Base-by-base conservation (phyloP, 1,139 yeast species). In the Saccharomyces hybrid region DNA sequence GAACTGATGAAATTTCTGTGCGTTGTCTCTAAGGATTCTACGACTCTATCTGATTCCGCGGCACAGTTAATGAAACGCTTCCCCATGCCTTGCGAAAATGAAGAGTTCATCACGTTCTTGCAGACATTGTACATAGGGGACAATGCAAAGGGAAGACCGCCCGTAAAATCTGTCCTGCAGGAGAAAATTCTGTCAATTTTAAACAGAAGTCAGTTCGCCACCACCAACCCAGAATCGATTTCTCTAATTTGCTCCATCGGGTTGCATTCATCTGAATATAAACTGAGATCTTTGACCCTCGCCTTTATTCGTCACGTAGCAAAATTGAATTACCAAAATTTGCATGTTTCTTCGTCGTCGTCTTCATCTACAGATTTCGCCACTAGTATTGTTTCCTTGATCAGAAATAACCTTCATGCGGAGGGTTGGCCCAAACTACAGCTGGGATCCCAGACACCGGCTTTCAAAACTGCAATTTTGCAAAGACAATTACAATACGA, bases 401-500 rank as follows among this genome's bases (percentile, higher is more conserved):
- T 86, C 56, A 78, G 78, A 63, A 75, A 78, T 32, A 78, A 75
- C 57, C 67, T 86, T 2, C 70, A 77, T 51, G 67, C 75, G 26
- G 84, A 81, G 57, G 87, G 86, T 1, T 82, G 86, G 86, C 86
- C 86, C 3, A 72, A 69, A 55, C 61, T 77, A 50, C 76, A 77
- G 53, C 61, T 71, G 1, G 63, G 65, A 11, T 49, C 65, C 5
- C 53, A 63, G 1, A 68, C 75, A 0, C 70, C 66, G 13, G 68
- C 68, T 23, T 63, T 68, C 30, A 59, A 61, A 23, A 59, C 62
- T 14, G 52, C 66, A 9, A 55, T 73, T 8, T 57, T 63, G 38
- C 70, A 82, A 57, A 78, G 96, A 59, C 78, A 80, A 62, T 72
- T 78, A 31, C 88, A 86, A 58, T 90, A 88, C 64, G 96, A 88